Base-by-base conservation (phyloP, 352 stramenopile species). In the Phytopythium ostracodes region DNA sequence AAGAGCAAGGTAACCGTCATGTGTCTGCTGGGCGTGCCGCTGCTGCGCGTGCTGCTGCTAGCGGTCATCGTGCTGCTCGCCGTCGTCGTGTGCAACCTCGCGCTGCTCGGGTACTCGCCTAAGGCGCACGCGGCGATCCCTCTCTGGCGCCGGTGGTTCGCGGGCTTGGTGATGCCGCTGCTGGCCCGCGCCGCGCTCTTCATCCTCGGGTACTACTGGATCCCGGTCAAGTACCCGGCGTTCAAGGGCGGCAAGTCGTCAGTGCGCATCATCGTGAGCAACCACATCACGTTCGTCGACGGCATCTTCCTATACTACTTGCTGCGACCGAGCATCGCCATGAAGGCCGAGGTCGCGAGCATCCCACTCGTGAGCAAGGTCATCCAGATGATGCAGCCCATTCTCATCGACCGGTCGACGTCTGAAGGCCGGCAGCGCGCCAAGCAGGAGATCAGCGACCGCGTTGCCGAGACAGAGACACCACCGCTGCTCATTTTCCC, bases 401-500 rank as follows among this genome's bases (percentile, higher is more conserved):
- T 91, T 62, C 57, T 89, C 24, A 88, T 91, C 56, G 77, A 91
- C 54, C 70, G 81, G 60, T 75, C 71, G 27, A 76, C 77, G 2
- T 51, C 73, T 0, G 68, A 77, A 42, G 81, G 79, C 22, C 81
- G 81, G 27, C 77, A 78, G 63, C 75, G 73, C 12, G 81, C 81
- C 25, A 72, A 87, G 65, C 64, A 72, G 14, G 81, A 91, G 64
- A 91, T 91, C 60, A 69, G 67, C 18, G 63, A 80, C 49, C 81
- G 88, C 64, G 72, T 89, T 18, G 68, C 50, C 6, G 65, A 80
- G 49, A 47, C 74, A 0, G 64, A 47, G 9, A 74, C 77, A 56
- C 82, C 82, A 12, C 80, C 80, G 44, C 70, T 92, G 59, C 72
- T 92, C 11, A 79, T 92, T 15, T 92, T 92, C 47, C 82, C 82